Conservation (phyloP, 441 rosid genomes). For the Omphalea diandra region DNA sequence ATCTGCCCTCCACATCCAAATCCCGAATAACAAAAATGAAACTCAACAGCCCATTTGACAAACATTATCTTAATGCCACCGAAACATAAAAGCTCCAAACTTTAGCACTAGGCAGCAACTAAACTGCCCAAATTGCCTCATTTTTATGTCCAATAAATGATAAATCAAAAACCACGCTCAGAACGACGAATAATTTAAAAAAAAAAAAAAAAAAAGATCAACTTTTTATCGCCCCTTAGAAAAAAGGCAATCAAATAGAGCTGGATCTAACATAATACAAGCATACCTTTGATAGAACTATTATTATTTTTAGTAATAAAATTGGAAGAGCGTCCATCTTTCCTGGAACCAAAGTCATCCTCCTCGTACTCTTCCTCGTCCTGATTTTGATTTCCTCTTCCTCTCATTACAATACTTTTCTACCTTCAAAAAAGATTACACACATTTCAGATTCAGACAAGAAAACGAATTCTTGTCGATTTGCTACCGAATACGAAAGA, state of each 20-base stretch:
- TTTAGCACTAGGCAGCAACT: slow-evolving; percentile 10
- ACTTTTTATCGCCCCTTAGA: neutral
- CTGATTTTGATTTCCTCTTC: slow-evolving; percentile 60
- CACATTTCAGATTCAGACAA: slow-evolving; percentile 11
- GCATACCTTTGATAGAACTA: slow-evolving; percentile 34
- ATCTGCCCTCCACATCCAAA: slow-evolving; percentile 44
- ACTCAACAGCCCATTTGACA: slow-evolving; percentile 14
- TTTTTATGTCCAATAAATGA: neutral
- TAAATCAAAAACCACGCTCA: neutral
- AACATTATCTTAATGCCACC: neutral
- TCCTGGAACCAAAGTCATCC: slow-evolving; percentile 64
- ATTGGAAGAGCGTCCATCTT: slow-evolving; percentile 54
- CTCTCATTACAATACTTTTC: slow-evolving; percentile 69
- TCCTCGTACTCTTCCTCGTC: slow-evolving; percentile 82
- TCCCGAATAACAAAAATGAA: slow-evolving; percentile 9
- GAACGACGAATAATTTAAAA: too few species aligned
- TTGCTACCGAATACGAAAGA: neutral
- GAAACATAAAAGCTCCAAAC: slow-evolving; percentile 18
- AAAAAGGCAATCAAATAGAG: slow-evolving; percentile 1
- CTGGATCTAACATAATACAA: slow-evolving; percentile 36
- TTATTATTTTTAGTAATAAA: slow-evolving; percentile 22
- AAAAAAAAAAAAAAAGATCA: neutral
- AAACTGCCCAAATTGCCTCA: neutral
- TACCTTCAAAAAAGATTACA: neutral
- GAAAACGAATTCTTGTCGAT: neutral